Conservation (phyloP, 2,329 filamentous ascomycete species). For the Penicillium sp. region DNA sequence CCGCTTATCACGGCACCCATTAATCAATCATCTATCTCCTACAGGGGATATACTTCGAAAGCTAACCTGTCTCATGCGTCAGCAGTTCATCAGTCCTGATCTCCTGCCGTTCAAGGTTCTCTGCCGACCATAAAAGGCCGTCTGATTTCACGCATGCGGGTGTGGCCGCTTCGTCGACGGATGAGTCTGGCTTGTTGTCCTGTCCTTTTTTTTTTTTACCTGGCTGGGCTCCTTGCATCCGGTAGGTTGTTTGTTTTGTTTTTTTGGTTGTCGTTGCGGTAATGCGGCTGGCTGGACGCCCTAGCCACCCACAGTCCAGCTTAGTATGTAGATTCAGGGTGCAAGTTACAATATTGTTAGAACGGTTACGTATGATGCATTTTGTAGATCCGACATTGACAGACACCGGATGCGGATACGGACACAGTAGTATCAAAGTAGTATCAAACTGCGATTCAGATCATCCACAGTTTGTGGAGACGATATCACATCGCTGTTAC, state of each 20-base stretch:
- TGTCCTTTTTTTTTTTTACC: slow-evolving; percentile 22
- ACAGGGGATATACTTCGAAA: not conserved
- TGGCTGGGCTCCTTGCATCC: slow-evolving; percentile 37
- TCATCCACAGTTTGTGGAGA: slow-evolving; percentile 3
- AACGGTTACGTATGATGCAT: not conserved
- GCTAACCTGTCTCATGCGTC: slow-evolving; percentile 31
- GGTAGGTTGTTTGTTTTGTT: slow-evolving; percentile 4
- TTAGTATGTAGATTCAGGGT: not conserved
- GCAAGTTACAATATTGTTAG: not conserved
- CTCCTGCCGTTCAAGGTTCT: not conserved
- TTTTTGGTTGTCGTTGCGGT: slow-evolving; percentile 32
- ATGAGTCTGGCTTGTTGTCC: not conserved
- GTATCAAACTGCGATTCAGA: not conserved
- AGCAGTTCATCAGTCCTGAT: slow-evolving; percentile 1
- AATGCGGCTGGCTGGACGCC: slow-evolving; percentile 28
- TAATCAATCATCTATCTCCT: slow-evolving; percentile 21
- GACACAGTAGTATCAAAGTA: not conserved
- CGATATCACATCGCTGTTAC: not conserved
- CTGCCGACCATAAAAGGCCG: not conserved
- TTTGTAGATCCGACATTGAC: not conserved
- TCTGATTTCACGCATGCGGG: not conserved
- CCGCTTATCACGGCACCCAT: slow-evolving; percentile 19
- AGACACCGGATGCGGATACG: not conserved
- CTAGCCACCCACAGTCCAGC: not conserved
- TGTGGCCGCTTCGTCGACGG: not conserved